Evolutionary conservation across 2,329 filamentous ascomycete genomes (phyloP), one percentile per base, ranked within the genome.

Genomic region (Rhinocladiella similis): DNA sequence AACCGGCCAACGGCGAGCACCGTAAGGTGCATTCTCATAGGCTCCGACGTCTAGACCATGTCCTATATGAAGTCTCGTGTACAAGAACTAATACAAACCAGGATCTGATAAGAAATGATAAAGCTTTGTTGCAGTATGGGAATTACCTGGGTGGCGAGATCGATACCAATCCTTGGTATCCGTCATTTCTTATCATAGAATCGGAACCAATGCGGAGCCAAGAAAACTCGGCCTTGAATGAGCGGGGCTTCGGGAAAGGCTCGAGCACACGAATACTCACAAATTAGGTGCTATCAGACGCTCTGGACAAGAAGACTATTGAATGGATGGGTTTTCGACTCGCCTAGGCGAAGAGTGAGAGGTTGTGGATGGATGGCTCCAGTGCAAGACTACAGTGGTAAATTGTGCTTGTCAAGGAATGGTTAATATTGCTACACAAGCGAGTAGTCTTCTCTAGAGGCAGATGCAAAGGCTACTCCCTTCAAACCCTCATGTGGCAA

Each of bases 191-290:
- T 42, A 42, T 42, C 39, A 16, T 13, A 42, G n/a, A 42, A 18
- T 42, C 39, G 10, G n/a, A 5, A 5, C 39, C 39, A 42, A 42
- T 42, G 39, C n/a, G n/a, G 2, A 18, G 39, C n/a, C 39, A 27
- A 27, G 25, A 47, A 47, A 47, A 47, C 43, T 47, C 43, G 25
- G 43, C 43, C 43, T 18, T 47, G 43, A 47, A 29, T 27, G 19
- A 25, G 39, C 4, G 39, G 39, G 39, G n/a, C 16, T 3, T 18
- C 39, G 29, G 39, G 39, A 42, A 16, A 16, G 39, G 16, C 14
- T 42, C n/a, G 39, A 42, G 14, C 7, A 14, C 39, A 42, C 39
- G 10, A 18, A 18, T 3, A 13, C 39, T 42, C n/a, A 18, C n/a
- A 20, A 6, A 42, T 18, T 16, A 42, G 39, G 2, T 42, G 39